These are phyloP conservation scores for Phytophthora cryptogea DNA, from an alignment of 352 stramenopile genomes.

Conservation along the genomic window DNA sequence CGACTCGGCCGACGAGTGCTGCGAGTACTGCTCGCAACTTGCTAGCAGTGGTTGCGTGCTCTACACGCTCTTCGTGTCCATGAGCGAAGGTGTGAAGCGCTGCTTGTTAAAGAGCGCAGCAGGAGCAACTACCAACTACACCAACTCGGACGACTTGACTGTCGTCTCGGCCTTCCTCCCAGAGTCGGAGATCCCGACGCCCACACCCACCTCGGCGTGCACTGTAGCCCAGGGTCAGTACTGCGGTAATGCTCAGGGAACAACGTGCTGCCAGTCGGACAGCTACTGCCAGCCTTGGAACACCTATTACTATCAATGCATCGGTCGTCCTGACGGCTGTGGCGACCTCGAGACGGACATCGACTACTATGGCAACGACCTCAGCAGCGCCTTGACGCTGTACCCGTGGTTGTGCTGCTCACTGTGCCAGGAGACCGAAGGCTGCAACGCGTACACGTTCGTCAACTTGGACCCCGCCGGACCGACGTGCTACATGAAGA, in stretches of 20 bases:
- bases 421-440: slow-evolving; percentile 30
- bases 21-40: slow-evolving; percentile 27
- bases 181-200: slow-evolving; percentile 13
- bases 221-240: slow-evolving; percentile 34
- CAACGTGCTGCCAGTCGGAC: slow-evolving; percentile 37
- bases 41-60: slow-evolving; percentile 26
- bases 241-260: slow-evolving; percentile 47
- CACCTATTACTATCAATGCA: slow-evolving; percentile 60
- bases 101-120: slow-evolving; percentile 30
- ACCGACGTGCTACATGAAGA: slow-evolving; percentile 58
- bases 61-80: slow-evolving; percentile 33
- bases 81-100: slow-evolving; percentile 25
- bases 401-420: slow-evolving; percentile 43
- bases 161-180: slow-evolving; percentile 29
- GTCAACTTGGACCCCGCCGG: slow-evolving; percentile 42
- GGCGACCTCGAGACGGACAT: slow-evolving; percentile 45
- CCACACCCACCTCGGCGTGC: slow-evolving; percentile 24
- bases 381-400: slow-evolving; percentile 35
- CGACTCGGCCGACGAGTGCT: slow-evolving; percentile 30
- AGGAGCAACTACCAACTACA: slow-evolving; percentile 26
- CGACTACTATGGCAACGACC: slow-evolving; percentile 53
- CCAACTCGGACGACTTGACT: slow-evolving; percentile 22
- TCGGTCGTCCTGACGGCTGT: slow-evolving; percentile 38
- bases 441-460: slow-evolving; percentile 53
- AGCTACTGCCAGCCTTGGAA: slow-evolving; percentile 61